Evolutionary conservation across 805 yeast species (phyloP), one percentile per base, ranked within the genome.

Genomic region (Metschnikowia koreensis): DNA sequence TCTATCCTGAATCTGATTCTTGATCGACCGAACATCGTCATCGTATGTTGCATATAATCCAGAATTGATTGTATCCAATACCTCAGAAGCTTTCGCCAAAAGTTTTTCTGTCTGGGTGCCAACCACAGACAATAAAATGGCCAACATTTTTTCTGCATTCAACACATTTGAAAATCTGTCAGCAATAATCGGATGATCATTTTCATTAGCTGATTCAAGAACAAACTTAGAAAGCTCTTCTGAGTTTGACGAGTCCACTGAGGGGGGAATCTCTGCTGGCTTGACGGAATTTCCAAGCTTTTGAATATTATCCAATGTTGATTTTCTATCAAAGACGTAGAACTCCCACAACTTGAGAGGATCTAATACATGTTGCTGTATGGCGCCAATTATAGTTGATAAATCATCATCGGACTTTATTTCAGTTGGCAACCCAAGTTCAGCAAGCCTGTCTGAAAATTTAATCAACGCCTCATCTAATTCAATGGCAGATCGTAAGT

Each of bases 271-370:
- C 0, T 74, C 66, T 10, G 81, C 68, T 3, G 71, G 69, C 13
- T 48, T 36, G 7, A 65, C 50, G 8, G 50, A 38, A 11, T 63
- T 53, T 78, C 81, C 81, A 17, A 59, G 52, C 0, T 62, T 48
- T 52, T 71, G 67, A 10, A 85, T 58, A 6, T 69, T 68, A 0
- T 62, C 60, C 13, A 83, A 60, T 10, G 78, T 74, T 3, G 60
- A 60, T 6, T 62, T 56, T 40, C 82, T 84, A 64, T 90, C 79
- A 36, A 91, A 74, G 6, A 86, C 92, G 65, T 92, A 94, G 66
- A 70, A 93, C 67, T 93, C 91, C 99, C 99, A 93, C 49, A 93
- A 74, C 55, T 83, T 80, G 49, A 89, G 69, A 5, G 78, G 73
- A 27, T 80, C 83, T 28, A 91, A 61, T 0, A 90, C 97, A 60